Conservation (phyloP, 371 early-diverging fungal species). For the Conidiobolus incongruus region DNA sequence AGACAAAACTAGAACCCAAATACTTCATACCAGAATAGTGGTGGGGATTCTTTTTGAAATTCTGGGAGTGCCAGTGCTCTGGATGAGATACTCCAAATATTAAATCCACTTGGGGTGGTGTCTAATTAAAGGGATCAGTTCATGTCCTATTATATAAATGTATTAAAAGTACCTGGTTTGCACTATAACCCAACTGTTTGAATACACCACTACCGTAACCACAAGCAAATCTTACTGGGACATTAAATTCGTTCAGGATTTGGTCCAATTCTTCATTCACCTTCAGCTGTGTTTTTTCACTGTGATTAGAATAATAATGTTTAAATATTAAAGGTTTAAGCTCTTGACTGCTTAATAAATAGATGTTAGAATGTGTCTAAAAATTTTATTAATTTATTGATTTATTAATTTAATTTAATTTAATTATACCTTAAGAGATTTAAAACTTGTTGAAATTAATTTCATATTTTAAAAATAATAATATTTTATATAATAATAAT, state of each 20-base stretch:
- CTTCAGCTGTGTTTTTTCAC: conserved; percentile 13
- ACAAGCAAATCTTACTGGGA: conserved; percentile 64
- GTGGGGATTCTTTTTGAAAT: conserved; percentile 63
- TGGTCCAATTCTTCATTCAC: conserved; percentile 26
- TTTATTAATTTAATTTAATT: no score
- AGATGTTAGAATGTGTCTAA: no score
- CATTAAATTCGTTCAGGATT: conserved; percentile 30
- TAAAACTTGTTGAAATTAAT: no score
- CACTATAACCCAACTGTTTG: conserved; percentile 53
- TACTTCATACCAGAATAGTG: conserved; percentile 67
- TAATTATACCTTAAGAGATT: no score
- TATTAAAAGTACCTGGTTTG: conserved; percentile 18
- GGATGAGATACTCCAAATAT: conserved; percentile 92
- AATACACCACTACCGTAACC: conserved; percentile 93
- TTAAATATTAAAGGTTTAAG: no score
- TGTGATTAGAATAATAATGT: no score
- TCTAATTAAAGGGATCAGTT: conserved; percentile 1
- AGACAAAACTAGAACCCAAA: conserved; percentile 45
- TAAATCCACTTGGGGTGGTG: conserved; percentile 76
- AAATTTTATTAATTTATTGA: no score
- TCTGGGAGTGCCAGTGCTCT: conserved; percentile 89
- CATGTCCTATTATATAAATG: not conserved
- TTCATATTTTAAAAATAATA: no score
- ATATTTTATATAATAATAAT: no score
- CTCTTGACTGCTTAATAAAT: no score